phyloP scores from a whole-genome alignment of 1,284 basidiomycete genomes.

The Puccinia horiana region DNA sequence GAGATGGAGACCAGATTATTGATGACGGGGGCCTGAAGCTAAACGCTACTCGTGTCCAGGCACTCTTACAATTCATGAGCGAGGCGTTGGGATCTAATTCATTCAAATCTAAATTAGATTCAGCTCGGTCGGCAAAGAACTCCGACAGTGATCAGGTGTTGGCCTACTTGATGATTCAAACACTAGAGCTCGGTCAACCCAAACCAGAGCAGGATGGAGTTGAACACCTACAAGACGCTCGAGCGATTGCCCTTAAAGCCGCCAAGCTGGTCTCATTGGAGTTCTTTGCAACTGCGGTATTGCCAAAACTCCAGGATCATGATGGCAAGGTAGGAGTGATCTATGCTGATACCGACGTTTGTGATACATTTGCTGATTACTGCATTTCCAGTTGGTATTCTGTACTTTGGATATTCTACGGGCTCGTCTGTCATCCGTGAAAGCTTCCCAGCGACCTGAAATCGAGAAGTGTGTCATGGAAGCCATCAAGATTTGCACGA shows the following conservation, averaged over 20 bases:
- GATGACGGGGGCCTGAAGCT: background rate
- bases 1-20: conserved; percentile 30
- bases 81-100: conserved; percentile 37
- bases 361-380: background rate
- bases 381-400: conserved; percentile 20
- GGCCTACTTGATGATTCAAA: conserved; percentile 43
- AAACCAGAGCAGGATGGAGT: background rate
- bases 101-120: conserved; percentile 47
- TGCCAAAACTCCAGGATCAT: conserved; percentile 34
- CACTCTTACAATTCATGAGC: conserved; percentile 42
- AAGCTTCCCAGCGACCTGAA: conserved; percentile 36
- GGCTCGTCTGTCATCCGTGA: conserved; percentile 34
- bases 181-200: conserved; percentile 39
- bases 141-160: conserved; percentile 45
- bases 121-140: conserved; percentile 33
- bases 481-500: conserved; percentile 32
- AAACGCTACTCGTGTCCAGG: conserved; percentile 26
- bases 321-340: conserved; percentile 26
- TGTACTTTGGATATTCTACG: conserved; percentile 38
- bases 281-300: conserved; percentile 37
- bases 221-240: conserved; percentile 23
- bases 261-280: conserved; percentile 46
- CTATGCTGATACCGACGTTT: background rate
- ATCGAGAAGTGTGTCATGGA: conserved; percentile 38
- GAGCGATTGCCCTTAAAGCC: conserved; percentile 29